phyloP scores from a whole-genome alignment of 1,284 basidiomycete species.

The Leccinum cinnamomeum region DNA sequence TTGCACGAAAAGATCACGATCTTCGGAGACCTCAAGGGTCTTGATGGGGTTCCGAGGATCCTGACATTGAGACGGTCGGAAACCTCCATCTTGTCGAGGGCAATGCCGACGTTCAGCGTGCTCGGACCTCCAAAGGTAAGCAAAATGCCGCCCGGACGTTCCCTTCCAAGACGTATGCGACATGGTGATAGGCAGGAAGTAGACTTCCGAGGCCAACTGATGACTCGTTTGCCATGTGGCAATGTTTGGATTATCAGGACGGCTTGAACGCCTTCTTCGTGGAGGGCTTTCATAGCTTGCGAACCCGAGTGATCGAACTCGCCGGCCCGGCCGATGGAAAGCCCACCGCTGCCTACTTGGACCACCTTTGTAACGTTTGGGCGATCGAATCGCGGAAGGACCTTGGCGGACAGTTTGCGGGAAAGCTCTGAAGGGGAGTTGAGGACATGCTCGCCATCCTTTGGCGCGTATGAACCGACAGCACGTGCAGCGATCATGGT shows the following conservation, averaged over 20 bases:
- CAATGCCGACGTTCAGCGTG: slow-evolving; percentile 97
- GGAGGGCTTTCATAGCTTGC: slow-evolving; percentile 97
- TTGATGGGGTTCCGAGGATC: slow-evolving; percentile 93
- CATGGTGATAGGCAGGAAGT: slow-evolving; percentile 98
- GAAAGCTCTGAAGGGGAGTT: slow-evolving; percentile 93
- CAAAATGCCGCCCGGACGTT: slow-evolving; percentile 95
- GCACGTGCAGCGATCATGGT: slow-evolving; percentile 67
- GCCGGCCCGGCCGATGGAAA: slow-evolving; percentile 97
- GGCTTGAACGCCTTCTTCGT: slow-evolving; percentile 93
- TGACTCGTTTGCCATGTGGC: slow-evolving; percentile 98
- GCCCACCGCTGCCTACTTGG: slow-evolving; percentile 94
- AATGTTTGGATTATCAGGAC: slow-evolving; percentile 98
- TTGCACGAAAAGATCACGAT: slow-evolving; percentile 96
- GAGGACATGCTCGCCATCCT: slow-evolving; percentile 79
- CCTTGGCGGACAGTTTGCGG: slow-evolving; percentile 35
- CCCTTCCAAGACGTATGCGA: slow-evolving; percentile 97
- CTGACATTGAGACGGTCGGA: slow-evolving; percentile 92
- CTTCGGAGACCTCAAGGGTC: slow-evolving; percentile 95
- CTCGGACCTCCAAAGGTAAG: slow-evolving; percentile 99
- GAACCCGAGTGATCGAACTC: slow-evolving; percentile 99
- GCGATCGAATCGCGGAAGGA: no score
- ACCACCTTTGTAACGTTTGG: no score
- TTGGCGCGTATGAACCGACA: slow-evolving; percentile 68
- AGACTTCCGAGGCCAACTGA: slow-evolving; percentile 93
- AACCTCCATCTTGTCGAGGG: slow-evolving; percentile 96